Evolutionary conservation across 2,329 filamentous ascomycete species (phyloP), one percentile per base, ranked within the genome.

Genomic region (Botrytis squamosa): DNA sequence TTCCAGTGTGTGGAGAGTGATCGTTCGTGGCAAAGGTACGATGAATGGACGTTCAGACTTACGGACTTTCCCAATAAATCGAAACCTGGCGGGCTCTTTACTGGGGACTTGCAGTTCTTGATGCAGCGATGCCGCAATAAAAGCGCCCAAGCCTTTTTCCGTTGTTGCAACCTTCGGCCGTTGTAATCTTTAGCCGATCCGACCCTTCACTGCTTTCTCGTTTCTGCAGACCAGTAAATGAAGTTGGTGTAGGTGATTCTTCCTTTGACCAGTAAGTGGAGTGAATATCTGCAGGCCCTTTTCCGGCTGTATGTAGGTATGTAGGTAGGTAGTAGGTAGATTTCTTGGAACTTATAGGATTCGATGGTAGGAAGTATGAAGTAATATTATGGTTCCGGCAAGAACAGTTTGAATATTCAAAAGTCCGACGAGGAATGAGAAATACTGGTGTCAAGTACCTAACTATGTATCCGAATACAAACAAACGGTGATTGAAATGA

Each of bases 61-160:
- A 78, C 78, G 72, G 72, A 75, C 49, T 75, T 78, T 78, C 74
- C 75, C 74, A 80, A 74, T 79, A 76, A 77, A 64, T 73, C 72
- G 76, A 73, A 74, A 68, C 55, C 73, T 75, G 74, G 75, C 77
- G 76, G 76, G 73, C 75, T 73, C 40, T 71, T 70, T 73, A 75
- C 78, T 77, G 75, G 77, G 75, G 73, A 75, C 74, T 77, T 76
- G 76, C 77, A 78, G 76, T 72, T 71, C 71, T 72, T 73, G 74
- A 72, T 77, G 77, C 77, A 76, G 75, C 70, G 74, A 73, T 70
- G 42, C 49, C 49, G 49, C 49, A n/a, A 55, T n/a, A 62, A 73
- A 64, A 38, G 57, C 64, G 52, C 72, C 59, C 71, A 70, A 57
- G 55, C 65, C 71, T 73, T 73, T 73, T 71, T 73, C 72, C 65